phyloP scores from a whole-genome alignment of 768 basidiomycete species.

The Gymnopilus junonius region DNA sequence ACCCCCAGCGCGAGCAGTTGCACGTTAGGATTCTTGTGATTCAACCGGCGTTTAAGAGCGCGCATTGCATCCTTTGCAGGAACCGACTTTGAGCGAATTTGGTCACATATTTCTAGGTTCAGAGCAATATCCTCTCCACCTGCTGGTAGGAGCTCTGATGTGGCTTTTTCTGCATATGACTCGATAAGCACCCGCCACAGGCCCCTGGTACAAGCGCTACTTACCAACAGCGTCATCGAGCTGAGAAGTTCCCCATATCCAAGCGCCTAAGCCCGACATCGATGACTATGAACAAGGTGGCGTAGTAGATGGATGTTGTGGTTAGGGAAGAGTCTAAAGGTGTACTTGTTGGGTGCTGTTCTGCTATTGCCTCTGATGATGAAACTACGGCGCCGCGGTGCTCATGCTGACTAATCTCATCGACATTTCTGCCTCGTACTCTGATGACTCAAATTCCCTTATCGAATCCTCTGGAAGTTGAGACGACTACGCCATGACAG shows the following conservation, averaged over 20 bases:
- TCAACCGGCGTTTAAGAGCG: constrained; percentile 82
- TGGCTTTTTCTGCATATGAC: constrained; percentile 78
- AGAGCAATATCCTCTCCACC: constrained; percentile 90
- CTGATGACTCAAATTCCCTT: background rate
- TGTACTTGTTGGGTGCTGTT: constrained; percentile 13
- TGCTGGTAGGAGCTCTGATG: constrained; percentile 83
- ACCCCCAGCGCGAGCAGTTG: constrained; percentile 87
- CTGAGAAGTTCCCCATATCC: constrained; percentile 84
- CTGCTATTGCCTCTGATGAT: constrained; percentile 7
- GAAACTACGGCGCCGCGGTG: constrained; percentile 9
- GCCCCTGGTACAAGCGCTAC: constrained; percentile 26
- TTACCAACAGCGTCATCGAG: constrained; percentile 83
- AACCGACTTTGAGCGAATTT: constrained; percentile 90
- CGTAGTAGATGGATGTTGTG: constrained; percentile 7
- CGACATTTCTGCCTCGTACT: background rate
- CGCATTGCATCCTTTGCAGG: constrained; percentile 88
- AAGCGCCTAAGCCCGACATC: constrained; percentile 67
- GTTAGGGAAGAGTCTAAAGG: constrained; percentile 3
- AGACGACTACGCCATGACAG: background rate
- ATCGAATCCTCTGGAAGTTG: background rate
- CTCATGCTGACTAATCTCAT: constrained; percentile 1
- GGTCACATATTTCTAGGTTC: constrained; percentile 95
- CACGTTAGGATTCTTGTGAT: constrained; percentile 96
- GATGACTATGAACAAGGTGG: background rate
- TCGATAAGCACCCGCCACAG: constrained; percentile 1